phyloP scores from a whole-genome alignment of 495 filamentous ascomycete species.

The Pyronema omphalodes region DNA sequence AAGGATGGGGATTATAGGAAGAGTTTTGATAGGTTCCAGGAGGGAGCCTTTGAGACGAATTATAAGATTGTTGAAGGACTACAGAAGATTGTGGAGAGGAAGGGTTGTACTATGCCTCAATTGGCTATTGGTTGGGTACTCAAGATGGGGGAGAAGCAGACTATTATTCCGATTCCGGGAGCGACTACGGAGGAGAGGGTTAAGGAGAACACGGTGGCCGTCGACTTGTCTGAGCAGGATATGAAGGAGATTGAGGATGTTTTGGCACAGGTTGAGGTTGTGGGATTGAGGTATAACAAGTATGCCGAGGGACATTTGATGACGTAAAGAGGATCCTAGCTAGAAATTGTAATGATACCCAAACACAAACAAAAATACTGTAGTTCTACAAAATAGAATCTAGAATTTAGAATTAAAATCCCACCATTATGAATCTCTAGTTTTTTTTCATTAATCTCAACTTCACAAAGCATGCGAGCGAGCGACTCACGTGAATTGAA shows the following conservation, averaged over 20 bases:
- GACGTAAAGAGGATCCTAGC: too few relatives aligned
- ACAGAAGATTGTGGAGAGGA: constrained; percentile 50
- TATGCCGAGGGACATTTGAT: not conserved
- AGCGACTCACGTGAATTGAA: too few relatives aligned
- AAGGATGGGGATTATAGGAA: constrained; percentile 38
- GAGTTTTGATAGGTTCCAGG: constrained; percentile 31
- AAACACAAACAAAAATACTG: too few relatives aligned
- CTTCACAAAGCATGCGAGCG: too few relatives aligned
- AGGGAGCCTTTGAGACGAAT: constrained; percentile 19
- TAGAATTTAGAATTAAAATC: too few relatives aligned
- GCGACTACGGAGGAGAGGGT: constrained; percentile 34
- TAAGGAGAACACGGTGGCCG: constrained; percentile 31
- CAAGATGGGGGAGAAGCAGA: constrained; percentile 40
- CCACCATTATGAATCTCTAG: too few relatives aligned
- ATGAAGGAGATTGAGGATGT: constrained; percentile 33
- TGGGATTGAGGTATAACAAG: constrained; percentile 28
- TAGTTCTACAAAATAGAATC: too few relatives aligned
- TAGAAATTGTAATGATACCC: too few relatives aligned
- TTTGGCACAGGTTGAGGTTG: constrained; percentile 28
- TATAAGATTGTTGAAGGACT: not conserved
- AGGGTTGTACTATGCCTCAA: constrained; percentile 55
- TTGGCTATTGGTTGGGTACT: constrained; percentile 59
- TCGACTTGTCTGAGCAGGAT: constrained; percentile 33
- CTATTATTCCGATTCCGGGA: constrained; percentile 73
- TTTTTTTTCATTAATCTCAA: too few relatives aligned